Evolutionary conservation across 345 rosid genomes (phyloP).

Genomic region (Gossypium raimondii): DNA sequence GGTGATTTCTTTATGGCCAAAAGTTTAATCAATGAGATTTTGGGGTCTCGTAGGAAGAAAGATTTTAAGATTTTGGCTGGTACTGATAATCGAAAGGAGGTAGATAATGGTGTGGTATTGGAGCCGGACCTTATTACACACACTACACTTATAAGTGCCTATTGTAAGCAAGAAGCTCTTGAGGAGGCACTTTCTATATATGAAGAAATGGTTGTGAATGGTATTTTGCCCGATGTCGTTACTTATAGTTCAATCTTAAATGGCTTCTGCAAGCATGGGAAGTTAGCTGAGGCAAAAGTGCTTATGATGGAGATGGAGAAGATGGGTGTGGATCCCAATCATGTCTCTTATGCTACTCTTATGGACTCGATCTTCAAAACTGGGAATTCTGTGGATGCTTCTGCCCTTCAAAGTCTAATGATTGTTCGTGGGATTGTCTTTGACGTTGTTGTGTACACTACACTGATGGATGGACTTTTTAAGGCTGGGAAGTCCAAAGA

Average conservation of each 20-base stretch:
- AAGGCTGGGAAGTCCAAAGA: constrained; percentile 57
- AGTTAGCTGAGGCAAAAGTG: constrained; percentile 49
- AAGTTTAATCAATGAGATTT: constrained; percentile 47
- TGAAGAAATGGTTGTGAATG: constrained; percentile 49
- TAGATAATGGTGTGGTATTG: constrained; percentile 11
- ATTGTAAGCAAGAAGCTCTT: constrained; percentile 48
- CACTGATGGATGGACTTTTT: constrained; percentile 72
- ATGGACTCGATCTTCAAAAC: constrained; percentile 65
- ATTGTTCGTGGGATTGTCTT: constrained; percentile 64
- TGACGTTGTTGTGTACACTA: constrained; percentile 71
- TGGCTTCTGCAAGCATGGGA: constrained; percentile 68
- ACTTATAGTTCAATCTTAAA: constrained; percentile 66
- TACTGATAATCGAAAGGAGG: constrained; percentile 12
- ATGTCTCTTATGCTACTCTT: constrained; percentile 59
- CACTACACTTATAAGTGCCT: constrained; percentile 66
- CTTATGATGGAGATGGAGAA: constrained; percentile 64
- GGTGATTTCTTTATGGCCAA: constrained; percentile 65
- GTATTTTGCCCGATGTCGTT: constrained; percentile 67
- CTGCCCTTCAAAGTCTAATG: constrained; percentile 70
- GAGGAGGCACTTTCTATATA: constrained; percentile 59
- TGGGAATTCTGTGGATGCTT: constrained; percentile 46
- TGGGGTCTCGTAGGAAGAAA: constrained; percentile 20
- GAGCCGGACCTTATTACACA: constrained; percentile 59
- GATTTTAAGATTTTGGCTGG: background rate
- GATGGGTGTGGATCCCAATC: constrained; percentile 65